Evolutionary conservation across 345 rosid species (phyloP).

Genomic region (Citropsis articulata): DNA sequence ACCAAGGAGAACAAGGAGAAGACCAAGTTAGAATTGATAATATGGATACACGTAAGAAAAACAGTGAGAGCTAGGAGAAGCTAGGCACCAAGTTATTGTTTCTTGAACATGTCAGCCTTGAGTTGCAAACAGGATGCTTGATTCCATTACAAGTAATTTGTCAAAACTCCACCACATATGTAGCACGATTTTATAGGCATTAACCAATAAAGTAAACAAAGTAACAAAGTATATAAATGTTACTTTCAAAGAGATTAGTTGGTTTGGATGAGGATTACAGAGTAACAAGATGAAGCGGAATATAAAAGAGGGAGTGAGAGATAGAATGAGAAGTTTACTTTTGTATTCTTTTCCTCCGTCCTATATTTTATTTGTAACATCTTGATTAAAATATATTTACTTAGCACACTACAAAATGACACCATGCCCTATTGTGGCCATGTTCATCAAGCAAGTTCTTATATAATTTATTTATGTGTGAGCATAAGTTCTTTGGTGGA

Average conservation of each 20-base stretch:
- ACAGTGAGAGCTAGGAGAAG: not conserved
- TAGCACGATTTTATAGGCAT: not conserved
- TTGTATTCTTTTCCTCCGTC: not conserved
- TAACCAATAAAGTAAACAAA: not conserved
- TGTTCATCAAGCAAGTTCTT: not conserved
- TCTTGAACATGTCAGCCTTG: conserved; percentile 4
- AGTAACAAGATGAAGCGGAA: not conserved
- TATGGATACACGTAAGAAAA: not conserved
- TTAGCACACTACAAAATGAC: not conserved
- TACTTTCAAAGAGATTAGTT: not conserved
- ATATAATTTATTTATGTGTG: too few species aligned
- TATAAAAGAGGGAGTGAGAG: not conserved
- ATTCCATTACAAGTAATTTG: not conserved
- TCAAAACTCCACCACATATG: not conserved
- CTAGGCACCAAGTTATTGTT: not conserved
- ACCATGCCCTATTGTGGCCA: not conserved
- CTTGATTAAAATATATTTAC: not conserved
- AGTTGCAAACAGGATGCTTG: not conserved
- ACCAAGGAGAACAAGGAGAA: not conserved
- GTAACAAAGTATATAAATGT: not conserved
- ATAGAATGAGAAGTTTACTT: not conserved
- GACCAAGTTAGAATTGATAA: not conserved
- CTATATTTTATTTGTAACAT: not conserved
- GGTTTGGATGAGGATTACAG: not conserved
- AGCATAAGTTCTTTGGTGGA: too few species aligned